Evolutionary conservation across 768 basidiomycete genomes (phyloP), one percentile per base, ranked within the genome.

Genomic region (Lactarius sp.): DNA sequence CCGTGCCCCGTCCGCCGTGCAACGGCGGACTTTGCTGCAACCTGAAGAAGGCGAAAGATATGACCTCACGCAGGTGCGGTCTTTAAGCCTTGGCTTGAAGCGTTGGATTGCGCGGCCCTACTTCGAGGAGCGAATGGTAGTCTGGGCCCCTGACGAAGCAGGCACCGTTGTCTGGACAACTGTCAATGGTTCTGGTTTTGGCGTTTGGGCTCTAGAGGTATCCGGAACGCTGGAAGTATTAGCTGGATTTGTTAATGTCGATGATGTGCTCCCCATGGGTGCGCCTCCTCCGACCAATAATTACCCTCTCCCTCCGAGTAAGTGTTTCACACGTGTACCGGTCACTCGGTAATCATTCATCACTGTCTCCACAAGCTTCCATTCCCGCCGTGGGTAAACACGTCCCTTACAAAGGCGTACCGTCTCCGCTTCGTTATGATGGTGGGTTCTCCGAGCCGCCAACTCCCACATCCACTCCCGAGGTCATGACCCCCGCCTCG

Each of bases 391-490:
- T 64, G 50, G 59, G 56, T 52, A 60, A 68, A 55, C 54, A 41
- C 0, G 22, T 69, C 3, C 72, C 78, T 2, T 76, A 78, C 69
- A 77, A 77, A 20, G 69, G 78, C n/a, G 72, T 73, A 46, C 81
- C 83, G 6, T 83, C 83, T 9, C 81, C 82, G 34, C 73, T 83
- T 52, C 78, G 82, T 56, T 78, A 77, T 60, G 74, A 80, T 51
- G 72, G 77, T 60, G 73, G 67, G 49, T 58, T 71, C 68, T 52
- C 62, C 69, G 49, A 47, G 53, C 41, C 57, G 34, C 37, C 56
- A 34, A 61, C 64, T 10, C 68, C 51, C 39, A 37, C 65, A 39
- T 37, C 60, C 18, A 52, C 66, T 4, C 54, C 66, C 2, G 56
- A 60, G 8, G 44, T 46, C 16, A 59, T 64, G 58, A 33, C 46